phyloP scores from a whole-genome alignment of 768 basidiomycete genomes.

The Mycena floridula region DNA sequence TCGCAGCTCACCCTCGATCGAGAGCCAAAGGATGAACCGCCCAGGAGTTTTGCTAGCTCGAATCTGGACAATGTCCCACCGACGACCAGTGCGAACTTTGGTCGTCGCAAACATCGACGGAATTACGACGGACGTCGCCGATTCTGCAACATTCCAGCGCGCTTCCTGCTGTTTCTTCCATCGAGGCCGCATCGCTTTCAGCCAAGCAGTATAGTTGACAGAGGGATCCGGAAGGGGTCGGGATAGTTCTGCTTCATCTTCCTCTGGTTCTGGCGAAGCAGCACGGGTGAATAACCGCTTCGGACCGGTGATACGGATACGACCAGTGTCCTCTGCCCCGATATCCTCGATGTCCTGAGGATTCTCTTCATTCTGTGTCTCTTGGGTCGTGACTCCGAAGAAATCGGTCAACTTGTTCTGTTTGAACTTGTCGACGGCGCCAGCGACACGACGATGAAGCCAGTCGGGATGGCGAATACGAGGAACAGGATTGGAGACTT shows the following conservation, averaged over 20 bases:
- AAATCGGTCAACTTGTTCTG: conserved; percentile 98
- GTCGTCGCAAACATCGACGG: conserved; percentile 73
- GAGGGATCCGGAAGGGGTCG: conserved; percentile 56
- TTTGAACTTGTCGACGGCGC: conserved; percentile 91
- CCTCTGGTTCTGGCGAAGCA: conserved; percentile 35
- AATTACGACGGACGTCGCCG: conserved; percentile 33
- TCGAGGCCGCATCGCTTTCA: conserved; percentile 65
- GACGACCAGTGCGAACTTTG: conserved; percentile 51
- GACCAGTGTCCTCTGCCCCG: conserved; percentile 24
- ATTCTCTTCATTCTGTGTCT: conserved; percentile 17
- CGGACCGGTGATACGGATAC: conserved; percentile 37
- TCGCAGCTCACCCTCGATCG: conserved; percentile 73
- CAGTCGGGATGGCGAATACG: conserved; percentile 96
- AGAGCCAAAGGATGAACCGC: conserved; percentile 85
- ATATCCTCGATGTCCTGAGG: conserved; percentile 59
- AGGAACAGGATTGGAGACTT: conserved; percentile 93
- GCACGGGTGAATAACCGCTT: conserved; percentile 41
- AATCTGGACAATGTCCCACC: conserved; percentile 94
- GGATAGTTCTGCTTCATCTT: conserved; percentile 24
- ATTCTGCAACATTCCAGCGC: conserved; percentile 29
- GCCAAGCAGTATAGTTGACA: conserved; percentile 67
- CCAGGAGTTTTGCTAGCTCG: conserved; percentile 71
- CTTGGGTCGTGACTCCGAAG: conserved; percentile 51
- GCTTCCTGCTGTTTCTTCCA: conserved; percentile 65
- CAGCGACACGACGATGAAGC: conserved; percentile 87